A percentile compares a stretch with the other conserved stretches of the same genome.
Conservation (phyloP, 2,329 filamentous ascomycete species). For the Penicillium sp. region DNA sequence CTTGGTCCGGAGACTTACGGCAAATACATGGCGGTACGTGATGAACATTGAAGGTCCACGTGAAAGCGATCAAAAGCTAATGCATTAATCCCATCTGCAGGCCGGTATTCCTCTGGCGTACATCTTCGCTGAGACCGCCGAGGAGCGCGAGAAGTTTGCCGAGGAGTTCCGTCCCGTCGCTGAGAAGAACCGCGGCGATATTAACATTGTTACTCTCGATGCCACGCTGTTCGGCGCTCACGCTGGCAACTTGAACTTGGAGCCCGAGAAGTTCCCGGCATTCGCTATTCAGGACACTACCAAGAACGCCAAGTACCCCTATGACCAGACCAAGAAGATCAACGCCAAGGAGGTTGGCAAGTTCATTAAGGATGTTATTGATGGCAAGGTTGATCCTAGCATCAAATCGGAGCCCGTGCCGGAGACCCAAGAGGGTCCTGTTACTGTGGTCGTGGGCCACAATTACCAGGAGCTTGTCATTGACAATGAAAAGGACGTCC, state of each 20-base stretch:
- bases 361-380: constrained; percentile 79
- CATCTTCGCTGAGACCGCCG: constrained; percentile 88
- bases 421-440: constrained; percentile 83
- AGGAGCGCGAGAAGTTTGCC: constrained; percentile 77
- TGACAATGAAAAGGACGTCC: constrained; percentile 91
- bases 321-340: constrained; percentile 75
- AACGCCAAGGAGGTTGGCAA: constrained; percentile 64
- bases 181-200: constrained; percentile 82
- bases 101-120: constrained; percentile 89
- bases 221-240: constrained; percentile 91
- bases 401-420: constrained; percentile 98
- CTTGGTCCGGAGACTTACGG: constrained; percentile 96
- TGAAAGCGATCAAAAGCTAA: too few relatives aligned
- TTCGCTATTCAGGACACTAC: constrained; percentile 94
- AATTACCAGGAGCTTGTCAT: constrained; percentile 88
- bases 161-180: constrained; percentile 77
- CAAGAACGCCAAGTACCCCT: constrained; percentile 98
- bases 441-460: constrained; percentile 84
- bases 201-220: constrained; percentile 98
- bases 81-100: constrained; percentile 27
- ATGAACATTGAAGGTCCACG: background rate
- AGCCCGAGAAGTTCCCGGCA: constrained; percentile 88
- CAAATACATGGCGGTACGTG: constrained; percentile 74
- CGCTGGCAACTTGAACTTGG: constrained; percentile 93
- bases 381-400: constrained; percentile 86